Conservation (phyloP, 108 stramenopile species). For the Asterionellopsis glacialis region DNA sequence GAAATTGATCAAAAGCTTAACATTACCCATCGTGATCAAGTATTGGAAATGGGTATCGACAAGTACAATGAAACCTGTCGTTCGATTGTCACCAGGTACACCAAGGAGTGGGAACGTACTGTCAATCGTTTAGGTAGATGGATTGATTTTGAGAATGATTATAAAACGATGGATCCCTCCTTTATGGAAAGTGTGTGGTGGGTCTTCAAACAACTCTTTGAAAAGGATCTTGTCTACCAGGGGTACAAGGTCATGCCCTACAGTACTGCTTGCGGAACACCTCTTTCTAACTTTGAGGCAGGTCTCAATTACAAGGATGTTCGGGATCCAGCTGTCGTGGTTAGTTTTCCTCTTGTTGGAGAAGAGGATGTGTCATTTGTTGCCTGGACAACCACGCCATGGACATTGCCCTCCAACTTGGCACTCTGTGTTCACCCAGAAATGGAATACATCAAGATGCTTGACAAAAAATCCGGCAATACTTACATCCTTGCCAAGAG, state of each 20-base stretch:
- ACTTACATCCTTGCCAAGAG: conserved; percentile 85
- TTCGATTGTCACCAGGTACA: conserved; percentile 93
- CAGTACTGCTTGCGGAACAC: conserved; percentile 94
- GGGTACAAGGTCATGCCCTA: conserved; percentile 99
- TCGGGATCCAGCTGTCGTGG: conserved; percentile 96
- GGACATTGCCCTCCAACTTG: conserved; percentile 97
- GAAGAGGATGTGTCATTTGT: conserved; percentile 69
- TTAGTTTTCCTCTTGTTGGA: conserved; percentile 85
- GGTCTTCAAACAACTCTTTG: conserved; percentile 94
- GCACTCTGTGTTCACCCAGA: conserved; percentile 94
- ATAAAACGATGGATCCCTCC: conserved; percentile 97
- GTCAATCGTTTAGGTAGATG: conserved; percentile 95
- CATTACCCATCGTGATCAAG: conserved; percentile 94
- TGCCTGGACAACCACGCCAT: conserved; percentile 98
- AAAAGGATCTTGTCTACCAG: conserved; percentile 96
- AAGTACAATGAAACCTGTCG: conserved; percentile 98
- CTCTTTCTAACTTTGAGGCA: conserved; percentile 98
- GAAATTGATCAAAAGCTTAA: conserved; percentile 97
- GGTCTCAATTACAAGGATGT: conserved; percentile 99
- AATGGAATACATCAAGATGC: conserved; percentile 91
- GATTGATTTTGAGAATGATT: conserved; percentile 99
- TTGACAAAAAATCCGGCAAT: conserved; percentile 79
- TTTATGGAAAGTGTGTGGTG: conserved; percentile 99
- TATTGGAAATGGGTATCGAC: conserved; percentile 94
- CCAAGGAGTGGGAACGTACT: conserved; percentile 95